Conservation (phyloP, 2,329 filamentous ascomycete species). For the Colletotrichum sidae region DNA sequence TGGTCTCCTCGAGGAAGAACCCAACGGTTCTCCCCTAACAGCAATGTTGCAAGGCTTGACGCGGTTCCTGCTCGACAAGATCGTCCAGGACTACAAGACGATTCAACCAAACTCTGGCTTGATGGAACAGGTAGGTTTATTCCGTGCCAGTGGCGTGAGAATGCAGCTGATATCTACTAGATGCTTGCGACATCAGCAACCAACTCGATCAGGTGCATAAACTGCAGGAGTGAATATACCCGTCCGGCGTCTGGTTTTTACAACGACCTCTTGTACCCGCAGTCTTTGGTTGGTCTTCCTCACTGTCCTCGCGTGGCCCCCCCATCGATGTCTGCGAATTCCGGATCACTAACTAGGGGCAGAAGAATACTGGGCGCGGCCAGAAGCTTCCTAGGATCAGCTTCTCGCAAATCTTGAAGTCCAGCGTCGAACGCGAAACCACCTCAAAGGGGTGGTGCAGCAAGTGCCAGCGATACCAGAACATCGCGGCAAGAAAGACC, state of each 20-base stretch:
- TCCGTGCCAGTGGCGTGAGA: slow-evolving; percentile 4
- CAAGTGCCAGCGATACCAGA: slow-evolving; percentile 90
- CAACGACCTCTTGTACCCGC: slow-evolving; percentile 84
- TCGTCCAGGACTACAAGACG: slow-evolving; percentile 80
- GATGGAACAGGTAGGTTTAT: slow-evolving; percentile 73
- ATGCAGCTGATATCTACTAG: slow-evolving; percentile 46
- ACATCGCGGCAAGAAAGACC: slow-evolving; percentile 84
- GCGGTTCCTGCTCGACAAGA: slow-evolving; percentile 85
- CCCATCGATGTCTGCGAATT: no score
- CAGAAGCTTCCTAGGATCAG: slow-evolving; percentile 67
- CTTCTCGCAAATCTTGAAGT: slow-evolving; percentile 93
- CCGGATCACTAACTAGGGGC: slow-evolving; percentile 38
- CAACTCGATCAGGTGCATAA: slow-evolving; percentile 83
- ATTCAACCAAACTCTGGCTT: slow-evolving; percentile 71
- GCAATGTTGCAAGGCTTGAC: slow-evolving; percentile 88
- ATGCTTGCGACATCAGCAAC: slow-evolving; percentile 77
- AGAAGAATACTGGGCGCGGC: slow-evolving; percentile 62
- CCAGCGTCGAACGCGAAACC: slow-evolving; percentile 89
- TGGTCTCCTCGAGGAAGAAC: slow-evolving; percentile 86
- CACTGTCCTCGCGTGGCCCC: not conserved
- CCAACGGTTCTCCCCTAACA: slow-evolving; percentile 78
- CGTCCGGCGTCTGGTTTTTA: slow-evolving; percentile 83
- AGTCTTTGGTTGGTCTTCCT: slow-evolving; percentile 17
- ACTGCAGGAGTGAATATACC: slow-evolving; percentile 88
- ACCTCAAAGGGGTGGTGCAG: slow-evolving; percentile 94